phyloP scores from a whole-genome alignment of 352 stramenopile species.

The Globisporangium nunn region DNA sequence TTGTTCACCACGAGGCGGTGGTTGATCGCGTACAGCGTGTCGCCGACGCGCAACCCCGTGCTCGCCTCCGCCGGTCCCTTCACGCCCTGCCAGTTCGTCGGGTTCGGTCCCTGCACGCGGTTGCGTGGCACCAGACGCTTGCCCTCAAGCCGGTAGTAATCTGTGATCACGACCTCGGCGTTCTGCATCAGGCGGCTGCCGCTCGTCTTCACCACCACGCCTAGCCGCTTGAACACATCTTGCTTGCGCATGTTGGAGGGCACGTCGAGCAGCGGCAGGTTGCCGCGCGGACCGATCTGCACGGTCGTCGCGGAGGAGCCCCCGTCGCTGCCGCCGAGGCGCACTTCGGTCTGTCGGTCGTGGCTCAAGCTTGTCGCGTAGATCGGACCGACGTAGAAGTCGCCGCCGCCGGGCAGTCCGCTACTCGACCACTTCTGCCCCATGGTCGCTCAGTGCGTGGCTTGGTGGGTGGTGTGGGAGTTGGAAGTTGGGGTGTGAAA shows the following conservation, averaged over 20 bases:
- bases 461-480: slow-evolving; percentile 1
- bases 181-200: slow-evolving; percentile 83
- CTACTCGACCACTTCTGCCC: slow-evolving; percentile 56
- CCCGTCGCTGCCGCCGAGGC: slow-evolving; percentile 38
- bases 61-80: slow-evolving; percentile 74
- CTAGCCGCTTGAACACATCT: slow-evolving; percentile 76
- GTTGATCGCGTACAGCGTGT: slow-evolving; percentile 84
- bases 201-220: slow-evolving; percentile 75
- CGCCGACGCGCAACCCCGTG: slow-evolving; percentile 59
- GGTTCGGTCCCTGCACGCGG: slow-evolving; percentile 49
- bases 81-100: slow-evolving; percentile 58
- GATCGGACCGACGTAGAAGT: slow-evolving; percentile 79
- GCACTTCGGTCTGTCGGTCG: slow-evolving; percentile 79
- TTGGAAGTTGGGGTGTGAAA: not conserved
- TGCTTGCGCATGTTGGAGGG: slow-evolving; percentile 38
- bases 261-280: slow-evolving; percentile 65
- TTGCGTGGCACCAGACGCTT: slow-evolving; percentile 73
- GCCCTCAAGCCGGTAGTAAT: slow-evolving; percentile 75
- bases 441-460: slow-evolving; percentile 22
- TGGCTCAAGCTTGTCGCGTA: slow-evolving; percentile 83
- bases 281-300: slow-evolving; percentile 58
- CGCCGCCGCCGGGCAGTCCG: slow-evolving; percentile 46
- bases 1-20: slow-evolving; percentile 85
- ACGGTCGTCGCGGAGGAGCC: slow-evolving; percentile 31
- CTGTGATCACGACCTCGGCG: slow-evolving; percentile 69